Base-by-base conservation (phyloP, 1,284 basidiomycete genomes). In the Leccinum solheimii region DNA sequence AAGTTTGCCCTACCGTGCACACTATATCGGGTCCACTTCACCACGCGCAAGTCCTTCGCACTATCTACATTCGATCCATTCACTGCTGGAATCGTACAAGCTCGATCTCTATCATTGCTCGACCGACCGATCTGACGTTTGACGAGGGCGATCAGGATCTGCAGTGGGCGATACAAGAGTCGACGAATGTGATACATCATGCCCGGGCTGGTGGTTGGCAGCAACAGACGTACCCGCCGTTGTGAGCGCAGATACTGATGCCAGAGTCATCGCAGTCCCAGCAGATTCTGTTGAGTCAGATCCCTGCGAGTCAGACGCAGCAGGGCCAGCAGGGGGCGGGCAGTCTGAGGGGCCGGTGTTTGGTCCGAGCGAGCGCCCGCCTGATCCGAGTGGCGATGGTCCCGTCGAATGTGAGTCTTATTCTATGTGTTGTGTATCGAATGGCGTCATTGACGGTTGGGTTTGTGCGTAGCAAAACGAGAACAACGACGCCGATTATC, bases 351-450 rank as follows among this genome's bases (percentile, higher is more conserved):
- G 65, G 5, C 65, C 79, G 1, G 77, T 77, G 23, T 86, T 90
- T 72, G 80, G 83, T 1, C 85, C 86, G 16, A 86, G 82, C 64
- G 76, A 83, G 40, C 79, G 87, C 54, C 79, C 84, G 1, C 80
- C 88, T 3, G 80, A 90, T 69, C 80, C 86, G 2, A 80, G 80
- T 58, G 88, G 84, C 86, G 50, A 73, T 90, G 68, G 87, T 88
- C 10, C 81, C 84, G 16, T 84, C 87, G 10, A 85, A 87, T 72
- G 88, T 87, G 74, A 63, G 71, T 53, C 32, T 49, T 40, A 38
- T 14, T 32, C n/a, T 11, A 40, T n/a, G 27, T 43, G 23, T 45
- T 7, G 34, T 14, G 16, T 11, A 21, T 27, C 19, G 16, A 7
- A 13, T 21, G 38, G 26, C 19, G 21, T 53, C 38, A 38, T 38